Percentiles rank a stretch among this genome's conserved stretches.
Conservation (phyloP, 2,329 filamentous ascomycete genomes). For the Xenoacremonium recifei region DNA sequence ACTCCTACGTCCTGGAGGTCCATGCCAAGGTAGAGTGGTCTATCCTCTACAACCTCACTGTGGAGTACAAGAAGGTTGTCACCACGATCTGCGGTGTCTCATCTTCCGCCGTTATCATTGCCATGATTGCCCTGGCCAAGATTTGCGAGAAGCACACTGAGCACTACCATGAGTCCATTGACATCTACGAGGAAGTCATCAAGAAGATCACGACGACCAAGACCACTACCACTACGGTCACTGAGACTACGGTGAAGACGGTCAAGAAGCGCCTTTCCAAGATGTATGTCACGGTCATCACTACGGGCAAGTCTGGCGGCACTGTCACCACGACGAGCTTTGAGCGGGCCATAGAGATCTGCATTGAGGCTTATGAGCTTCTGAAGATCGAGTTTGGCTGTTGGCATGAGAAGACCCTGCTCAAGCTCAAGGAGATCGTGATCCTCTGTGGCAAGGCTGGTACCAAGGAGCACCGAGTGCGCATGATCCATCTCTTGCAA, state of each 20-base stretch:
- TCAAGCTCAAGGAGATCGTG: conserved; percentile 41
- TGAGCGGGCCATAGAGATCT: conserved; percentile 32
- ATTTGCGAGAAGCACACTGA: conserved; percentile 44
- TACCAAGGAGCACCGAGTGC: conserved; percentile 35
- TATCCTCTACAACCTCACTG: conserved; percentile 41
- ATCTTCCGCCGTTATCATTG: conserved; percentile 27
- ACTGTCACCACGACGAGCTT: conserved; percentile 32
- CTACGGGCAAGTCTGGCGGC: conserved; percentile 33
- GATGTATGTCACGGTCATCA: conserved; percentile 40
- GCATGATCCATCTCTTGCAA: conserved; percentile 39
- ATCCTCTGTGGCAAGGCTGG: conserved; percentile 38
- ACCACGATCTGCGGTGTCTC: conserved; percentile 34
- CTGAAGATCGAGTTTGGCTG: conserved; percentile 42
- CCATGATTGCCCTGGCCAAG: conserved; percentile 39
- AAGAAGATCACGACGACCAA: conserved; percentile 35
- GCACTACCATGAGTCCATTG: conserved; percentile 43
- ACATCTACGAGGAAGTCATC: conserved; percentile 45
- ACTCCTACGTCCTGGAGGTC: conserved; percentile 45
- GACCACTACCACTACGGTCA: conserved; percentile 26
- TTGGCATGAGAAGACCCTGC: conserved; percentile 44
- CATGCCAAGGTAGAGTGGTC: conserved; percentile 42
- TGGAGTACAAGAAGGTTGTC: conserved; percentile 47
- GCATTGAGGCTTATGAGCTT: conserved; percentile 41
- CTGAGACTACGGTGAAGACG: conserved; percentile 36
- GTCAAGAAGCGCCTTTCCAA: conserved; percentile 50